Percentiles rank a stretch among this genome's conserved stretches.
Evolutionary conservation across 176 grass and related monocot species (phyloP).

Genomic region (Microstegium vimineum): DNA sequence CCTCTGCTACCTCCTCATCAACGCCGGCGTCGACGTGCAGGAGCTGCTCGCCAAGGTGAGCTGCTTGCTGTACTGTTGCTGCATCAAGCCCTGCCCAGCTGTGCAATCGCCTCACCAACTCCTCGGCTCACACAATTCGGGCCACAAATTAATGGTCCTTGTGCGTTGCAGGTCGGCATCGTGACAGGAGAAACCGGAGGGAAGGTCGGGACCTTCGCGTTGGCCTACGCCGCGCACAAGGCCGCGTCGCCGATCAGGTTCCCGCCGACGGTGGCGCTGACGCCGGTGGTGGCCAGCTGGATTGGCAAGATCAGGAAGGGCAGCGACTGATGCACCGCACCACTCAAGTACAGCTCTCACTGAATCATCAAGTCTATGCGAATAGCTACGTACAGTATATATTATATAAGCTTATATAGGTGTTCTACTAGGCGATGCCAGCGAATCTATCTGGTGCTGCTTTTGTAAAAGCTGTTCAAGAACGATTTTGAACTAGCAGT

Average conservation of each 20-base stretch:
- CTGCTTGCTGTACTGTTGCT: no score
- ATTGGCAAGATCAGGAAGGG: conserved; percentile 67
- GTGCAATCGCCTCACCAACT: not conserved
- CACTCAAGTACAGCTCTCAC: not conserved
- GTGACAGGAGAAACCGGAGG: conserved; percentile 71
- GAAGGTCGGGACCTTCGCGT: conserved; percentile 81
- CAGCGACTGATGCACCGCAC: conserved; percentile 31
- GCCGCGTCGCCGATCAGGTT: conserved; percentile 98
- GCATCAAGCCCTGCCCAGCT: not conserved
- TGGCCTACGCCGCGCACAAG: conserved; percentile 92
- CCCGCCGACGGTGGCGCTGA: conserved; percentile 89
- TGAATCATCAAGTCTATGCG: not conserved
- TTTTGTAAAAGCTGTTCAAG: conserved; percentile 17
- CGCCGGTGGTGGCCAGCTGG: conserved; percentile 86
- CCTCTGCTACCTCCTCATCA: conserved; percentile 88
- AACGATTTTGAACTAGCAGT: not conserved
- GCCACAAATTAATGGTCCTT: not conserved
- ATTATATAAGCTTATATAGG: conserved; percentile 4
- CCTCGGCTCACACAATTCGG: not conserved
- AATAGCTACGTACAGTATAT: no score
- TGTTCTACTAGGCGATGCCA: not conserved
- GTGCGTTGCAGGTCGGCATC: conserved; percentile 58
- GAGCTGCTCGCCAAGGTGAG: conserved; percentile 71
- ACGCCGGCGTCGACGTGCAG: conserved; percentile 84
- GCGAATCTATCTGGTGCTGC: not conserved